Conservation (phyloP, 2,329 filamentous ascomycete species). For the Ophiocordyceps unilateralis region DNA sequence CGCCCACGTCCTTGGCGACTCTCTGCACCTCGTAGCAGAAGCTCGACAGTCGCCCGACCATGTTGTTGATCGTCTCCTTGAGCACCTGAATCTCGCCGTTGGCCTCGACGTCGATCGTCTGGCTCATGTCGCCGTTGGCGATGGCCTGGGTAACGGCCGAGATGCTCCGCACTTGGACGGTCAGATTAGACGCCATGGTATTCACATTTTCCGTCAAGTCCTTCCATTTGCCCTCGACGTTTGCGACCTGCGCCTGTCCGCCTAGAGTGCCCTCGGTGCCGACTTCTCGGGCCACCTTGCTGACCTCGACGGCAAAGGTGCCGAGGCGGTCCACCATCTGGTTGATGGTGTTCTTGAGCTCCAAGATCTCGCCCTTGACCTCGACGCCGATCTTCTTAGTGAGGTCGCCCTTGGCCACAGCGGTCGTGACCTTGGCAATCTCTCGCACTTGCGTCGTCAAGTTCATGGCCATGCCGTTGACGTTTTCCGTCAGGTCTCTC, state of each 20-base stretch:
- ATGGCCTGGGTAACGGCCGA: slow-evolving; percentile 91
- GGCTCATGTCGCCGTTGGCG: slow-evolving; percentile 87
- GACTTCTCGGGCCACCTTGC: slow-evolving; percentile 87
- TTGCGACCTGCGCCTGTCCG: slow-evolving; percentile 83
- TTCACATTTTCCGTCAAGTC: slow-evolving; percentile 86
- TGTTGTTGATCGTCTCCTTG: slow-evolving; percentile 96
- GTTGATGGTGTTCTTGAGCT: slow-evolving; percentile 95
- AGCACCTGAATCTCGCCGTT: slow-evolving; percentile 87
- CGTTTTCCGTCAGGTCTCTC: slow-evolving; percentile 87
- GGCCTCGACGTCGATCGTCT: slow-evolving; percentile 88
- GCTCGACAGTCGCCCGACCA: slow-evolving; percentile 87
- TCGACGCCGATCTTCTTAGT: slow-evolving; percentile 93
- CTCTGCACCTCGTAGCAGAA: slow-evolving; percentile 94
- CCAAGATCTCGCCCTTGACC: slow-evolving; percentile 83
- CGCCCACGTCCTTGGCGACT: slow-evolving; percentile 89
- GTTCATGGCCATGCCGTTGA: slow-evolving; percentile 98
- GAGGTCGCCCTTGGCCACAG: slow-evolving; percentile 83
- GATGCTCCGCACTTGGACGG: slow-evolving; percentile 70
- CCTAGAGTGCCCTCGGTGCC: slow-evolving; percentile 90
- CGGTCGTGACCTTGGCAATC: slow-evolving; percentile 91
- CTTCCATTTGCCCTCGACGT: slow-evolving; percentile 96
- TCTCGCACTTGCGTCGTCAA: slow-evolving; percentile 94
- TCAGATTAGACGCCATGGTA: slow-evolving; percentile 54
- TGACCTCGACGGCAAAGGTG: slow-evolving; percentile 92
- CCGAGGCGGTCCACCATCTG: slow-evolving; percentile 96